These are phyloP conservation scores for Thyridium curvatum DNA, from an alignment of 2,329 filamentous ascomycete genomes.

Conservation along the genomic window DNA sequence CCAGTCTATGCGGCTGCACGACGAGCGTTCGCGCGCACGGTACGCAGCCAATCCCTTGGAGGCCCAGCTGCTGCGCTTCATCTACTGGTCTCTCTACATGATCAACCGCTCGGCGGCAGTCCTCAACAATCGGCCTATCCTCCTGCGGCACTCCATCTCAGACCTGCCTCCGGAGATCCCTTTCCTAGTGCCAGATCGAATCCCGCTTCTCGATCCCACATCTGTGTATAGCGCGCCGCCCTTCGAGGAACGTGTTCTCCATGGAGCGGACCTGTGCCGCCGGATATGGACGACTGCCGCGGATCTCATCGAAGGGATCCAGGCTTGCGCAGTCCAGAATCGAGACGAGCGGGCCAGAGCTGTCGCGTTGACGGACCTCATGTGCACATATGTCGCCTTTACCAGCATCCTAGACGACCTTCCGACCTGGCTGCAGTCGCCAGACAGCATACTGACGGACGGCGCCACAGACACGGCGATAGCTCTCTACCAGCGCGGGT, in stretches of 20 bases:
- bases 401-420: background rate
- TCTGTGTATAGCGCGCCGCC: background rate
- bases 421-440: background rate
- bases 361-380: background rate
- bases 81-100: background rate
- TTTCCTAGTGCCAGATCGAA: background rate
- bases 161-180: background rate
- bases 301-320: background rate
- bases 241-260: background rate
- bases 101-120: background rate
- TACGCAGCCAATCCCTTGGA: background rate
- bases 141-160: background rate
- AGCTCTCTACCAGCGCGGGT: background rate
- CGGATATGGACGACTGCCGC: background rate
- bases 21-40: background rate
- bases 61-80: background rate
- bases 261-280: background rate
- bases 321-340: background rate
- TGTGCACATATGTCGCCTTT: background rate
- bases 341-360: background rate
- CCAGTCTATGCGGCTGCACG: background rate
- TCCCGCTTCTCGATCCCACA: background rate
- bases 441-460: background rate
- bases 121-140: conserved; percentile 1
- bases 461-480: background rate